Evolutionary conservation across 305 asterid genomes (phyloP).

Genomic region (Fraxinus greggii): DNA sequence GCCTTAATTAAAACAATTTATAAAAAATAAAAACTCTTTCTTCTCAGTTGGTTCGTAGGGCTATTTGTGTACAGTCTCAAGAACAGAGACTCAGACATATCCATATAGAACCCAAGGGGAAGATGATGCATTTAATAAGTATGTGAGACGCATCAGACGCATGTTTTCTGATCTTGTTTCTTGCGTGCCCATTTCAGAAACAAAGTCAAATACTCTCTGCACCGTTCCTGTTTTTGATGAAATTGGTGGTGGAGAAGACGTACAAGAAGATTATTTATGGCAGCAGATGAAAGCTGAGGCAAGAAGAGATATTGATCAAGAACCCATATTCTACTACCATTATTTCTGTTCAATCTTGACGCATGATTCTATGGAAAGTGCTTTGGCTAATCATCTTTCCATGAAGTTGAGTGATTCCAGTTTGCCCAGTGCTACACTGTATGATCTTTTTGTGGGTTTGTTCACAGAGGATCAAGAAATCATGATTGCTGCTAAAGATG

Average conservation of each 20-base stretch:
- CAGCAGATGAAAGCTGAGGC: conserved; percentile 42
- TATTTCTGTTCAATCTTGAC: conserved; percentile 51
- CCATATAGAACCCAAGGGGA: conserved; percentile 31
- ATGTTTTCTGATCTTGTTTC: conserved; percentile 41
- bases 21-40: too few species aligned
- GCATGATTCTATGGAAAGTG: conserved; percentile 44
- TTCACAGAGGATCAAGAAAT: conserved; percentile 51
- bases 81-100: conserved; percentile 29
- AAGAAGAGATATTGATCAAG: conserved; percentile 48
- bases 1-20: too few species aligned
- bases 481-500: conserved; percentile 44
- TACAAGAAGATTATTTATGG: conserved; percentile 27
- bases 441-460: conserved; percentile 46
- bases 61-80: conserved; percentile 63
- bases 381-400: conserved; percentile 38
- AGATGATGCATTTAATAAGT: conserved; percentile 26
- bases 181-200: conserved; percentile 33
- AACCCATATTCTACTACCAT: conserved; percentile 64
- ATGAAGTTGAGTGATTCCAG: conserved; percentile 51
- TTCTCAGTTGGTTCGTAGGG: conserved; percentile 33
- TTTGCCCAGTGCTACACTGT: conserved; percentile 46
- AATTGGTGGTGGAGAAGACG: not conserved
- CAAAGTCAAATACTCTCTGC: not conserved
- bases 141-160: conserved; percentile 39
- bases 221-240: not conserved